Base-by-base conservation (phyloP, 805 yeast species). In the Maudiozyma bulderi region DNA sequence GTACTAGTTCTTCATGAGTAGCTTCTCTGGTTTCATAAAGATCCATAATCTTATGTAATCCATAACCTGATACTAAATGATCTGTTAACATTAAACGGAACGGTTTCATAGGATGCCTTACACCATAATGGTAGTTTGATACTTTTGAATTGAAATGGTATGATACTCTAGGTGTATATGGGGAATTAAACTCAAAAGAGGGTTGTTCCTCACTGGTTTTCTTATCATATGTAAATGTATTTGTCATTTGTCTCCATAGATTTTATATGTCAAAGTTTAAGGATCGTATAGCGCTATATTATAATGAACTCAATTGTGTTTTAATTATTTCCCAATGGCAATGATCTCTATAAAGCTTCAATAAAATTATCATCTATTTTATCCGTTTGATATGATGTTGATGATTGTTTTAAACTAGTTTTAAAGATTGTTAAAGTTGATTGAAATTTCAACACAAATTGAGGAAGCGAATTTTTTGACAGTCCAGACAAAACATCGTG, bases 51-150 rank as follows among this genome's bases (percentile, higher is more conserved):
- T 88, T 88, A 65, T 90, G 87, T 44, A 91, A 70, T 50, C 87
- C 87, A 67, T 93, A 91, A 11, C 84, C 81, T 34, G 84, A 78
- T 47, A 91, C 91, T 52, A 91, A 71, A 64, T 90, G 96, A 68
- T 91, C 97, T 0, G 99, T 91, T 43, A 91, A 75, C 90, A 89
- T 84, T 53, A 93, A 72, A 55, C 99, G 72, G 66, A 90, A 87
- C 13, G 99, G 99, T 65, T 91, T 91, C 99, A 91, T 91, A n/a
- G 99, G 99, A 67, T 91, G 99, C 52, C 81, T 78, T 1, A 86
- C 85, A 14, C 99, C 99, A 65, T 86, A 90, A 60, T 90, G 96
- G 66, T 82, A 90, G 54, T 79, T 77, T 1, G 86, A 75, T 0
- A 83, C 95, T 47, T 82, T 80, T 29, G 89, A 86, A 65, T 89